Percentiles rank a stretch among this genome's conserved stretches.
Conservation (phyloP, 495 filamentous ascomycete species). For the Filosporella fistucella region DNA sequence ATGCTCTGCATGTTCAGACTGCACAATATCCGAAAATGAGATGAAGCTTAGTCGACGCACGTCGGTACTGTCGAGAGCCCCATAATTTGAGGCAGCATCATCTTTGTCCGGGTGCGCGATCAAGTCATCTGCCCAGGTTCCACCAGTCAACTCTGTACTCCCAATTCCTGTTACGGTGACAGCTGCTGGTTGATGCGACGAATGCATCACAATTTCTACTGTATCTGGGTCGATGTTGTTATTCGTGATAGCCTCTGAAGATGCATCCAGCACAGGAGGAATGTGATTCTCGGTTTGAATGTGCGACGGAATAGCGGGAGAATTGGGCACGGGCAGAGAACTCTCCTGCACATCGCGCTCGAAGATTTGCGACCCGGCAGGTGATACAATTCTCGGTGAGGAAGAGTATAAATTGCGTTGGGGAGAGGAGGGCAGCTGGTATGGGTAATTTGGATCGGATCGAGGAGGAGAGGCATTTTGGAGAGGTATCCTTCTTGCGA, state of each 20-base stretch:
- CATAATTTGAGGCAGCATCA: constrained; percentile 63
- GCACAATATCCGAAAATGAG: constrained; percentile 92
- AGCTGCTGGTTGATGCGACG: constrained; percentile 72
- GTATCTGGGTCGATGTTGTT: constrained; percentile 67
- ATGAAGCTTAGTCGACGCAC: constrained; percentile 86
- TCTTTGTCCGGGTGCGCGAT: constrained; percentile 44
- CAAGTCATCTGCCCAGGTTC: constrained; percentile 51
- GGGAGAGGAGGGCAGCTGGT: constrained; percentile 41
- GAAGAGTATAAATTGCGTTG: constrained; percentile 46
- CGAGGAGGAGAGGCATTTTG: constrained; percentile 26
- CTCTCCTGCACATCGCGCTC: constrained; percentile 88
- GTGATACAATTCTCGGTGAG: constrained; percentile 58
- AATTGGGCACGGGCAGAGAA: constrained; percentile 51
- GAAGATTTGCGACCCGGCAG: constrained; percentile 81
- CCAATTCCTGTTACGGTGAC: constrained; percentile 50
- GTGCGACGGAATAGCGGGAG: constrained; percentile 77
- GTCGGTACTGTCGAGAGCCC: constrained; percentile 67
- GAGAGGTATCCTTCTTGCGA: constrained; percentile 4
- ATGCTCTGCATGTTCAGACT: constrained; percentile 70
- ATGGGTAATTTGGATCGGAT: constrained; percentile 34
- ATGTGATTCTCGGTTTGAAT: constrained; percentile 92
- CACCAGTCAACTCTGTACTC: constrained; percentile 15
- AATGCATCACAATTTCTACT: constrained; percentile 85
- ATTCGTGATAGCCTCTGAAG: constrained; percentile 84
- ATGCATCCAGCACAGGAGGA: constrained; percentile 83